A percentile compares a stretch with the other conserved stretches of the same genome.
These are phyloP conservation scores for Stellera chamaejasme DNA, from an alignment of 345 rosid genomes.

Conservation along the genomic window DNA sequence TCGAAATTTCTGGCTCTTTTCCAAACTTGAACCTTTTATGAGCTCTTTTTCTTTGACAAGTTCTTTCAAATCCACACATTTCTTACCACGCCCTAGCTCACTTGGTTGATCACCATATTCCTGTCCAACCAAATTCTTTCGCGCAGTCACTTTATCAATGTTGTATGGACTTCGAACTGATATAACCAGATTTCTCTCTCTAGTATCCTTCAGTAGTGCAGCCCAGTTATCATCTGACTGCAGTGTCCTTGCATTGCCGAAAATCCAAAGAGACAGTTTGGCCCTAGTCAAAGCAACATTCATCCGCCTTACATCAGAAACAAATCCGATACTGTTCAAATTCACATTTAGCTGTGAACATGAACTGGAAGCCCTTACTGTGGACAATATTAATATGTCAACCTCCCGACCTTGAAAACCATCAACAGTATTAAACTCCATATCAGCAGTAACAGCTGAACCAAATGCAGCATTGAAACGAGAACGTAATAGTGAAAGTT, in stretches of 20 bases:
- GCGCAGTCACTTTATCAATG: slow-evolving; percentile 19
- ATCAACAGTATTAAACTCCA: slow-evolving; percentile 92
- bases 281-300: slow-evolving; percentile 98
- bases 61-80: slow-evolving; percentile 12
- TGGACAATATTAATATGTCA: slow-evolving; percentile 81
- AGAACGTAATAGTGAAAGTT: slow-evolving; percentile 72
- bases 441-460: slow-evolving; percentile 55
- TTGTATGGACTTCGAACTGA: slow-evolving; percentile 53
- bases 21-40: slow-evolving; percentile 16
- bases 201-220: slow-evolving; percentile 81
- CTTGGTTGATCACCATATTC: slow-evolving; percentile 18
- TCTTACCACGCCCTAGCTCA: slow-evolving; percentile 18
- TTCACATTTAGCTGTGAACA: slow-evolving; percentile 21
- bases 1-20: slow-evolving; percentile 16
- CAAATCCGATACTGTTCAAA: slow-evolving; percentile 79
- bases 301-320: slow-evolving; percentile 91
- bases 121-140: slow-evolving; percentile 16
- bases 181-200: slow-evolving; percentile 59
- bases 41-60: slow-evolving; percentile 22
- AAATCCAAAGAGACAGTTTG: slow-evolving; percentile 83
- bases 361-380: slow-evolving; percentile 74
- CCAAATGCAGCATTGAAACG: slow-evolving; percentile 70
- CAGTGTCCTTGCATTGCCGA: slow-evolving; percentile 80
- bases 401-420: slow-evolving; percentile 98
- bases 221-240: slow-evolving; percentile 69